Evolutionary conservation across 768 basidiomycete genomes (phyloP).

Genomic region (Omphalotus guepiniiformis): DNA sequence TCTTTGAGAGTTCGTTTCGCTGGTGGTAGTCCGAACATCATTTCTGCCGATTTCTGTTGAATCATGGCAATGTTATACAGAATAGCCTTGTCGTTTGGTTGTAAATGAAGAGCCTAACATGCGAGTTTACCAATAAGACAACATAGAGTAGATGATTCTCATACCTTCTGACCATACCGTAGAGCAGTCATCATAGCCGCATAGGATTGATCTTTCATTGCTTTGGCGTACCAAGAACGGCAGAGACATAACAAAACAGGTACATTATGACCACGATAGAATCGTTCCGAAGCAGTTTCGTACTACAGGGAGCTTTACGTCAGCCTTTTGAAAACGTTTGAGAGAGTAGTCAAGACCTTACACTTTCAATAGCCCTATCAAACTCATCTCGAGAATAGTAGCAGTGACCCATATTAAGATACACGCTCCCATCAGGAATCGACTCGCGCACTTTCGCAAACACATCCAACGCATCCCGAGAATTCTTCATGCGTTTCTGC

Average conservation of each 20-base stretch:
- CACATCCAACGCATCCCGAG: constrained; percentile 83
- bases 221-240: constrained; percentile 92
- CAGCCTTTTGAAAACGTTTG: not conserved
- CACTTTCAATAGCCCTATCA: constrained; percentile 94
- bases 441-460: constrained; percentile 91
- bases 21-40: constrained; percentile 70
- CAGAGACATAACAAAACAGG: constrained; percentile 81
- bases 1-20: constrained; percentile 80
- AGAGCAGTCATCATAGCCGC: constrained; percentile 80
- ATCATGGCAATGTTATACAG: constrained; percentile 98
- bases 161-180: constrained; percentile 74
- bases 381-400: constrained; percentile 91
- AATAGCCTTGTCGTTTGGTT: constrained; percentile 86
- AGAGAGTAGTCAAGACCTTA: constrained; percentile 33
- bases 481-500: constrained; percentile 61
- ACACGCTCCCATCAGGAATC: constrained; percentile 76
- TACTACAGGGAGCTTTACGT: constrained; percentile 51
- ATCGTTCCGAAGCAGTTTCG: constrained; percentile 81
- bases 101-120: constrained; percentile 80
- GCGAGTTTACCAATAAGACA: not conserved
- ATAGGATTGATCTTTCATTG: constrained; percentile 84
- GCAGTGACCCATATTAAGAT: constrained; percentile 96
- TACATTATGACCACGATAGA: constrained; percentile 70
- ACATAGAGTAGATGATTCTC: constrained; percentile 11
- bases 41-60: constrained; percentile 91